Evolutionary conservation across 257 asterid species (phyloP).

Genomic region (Primulina eburnea): DNA sequence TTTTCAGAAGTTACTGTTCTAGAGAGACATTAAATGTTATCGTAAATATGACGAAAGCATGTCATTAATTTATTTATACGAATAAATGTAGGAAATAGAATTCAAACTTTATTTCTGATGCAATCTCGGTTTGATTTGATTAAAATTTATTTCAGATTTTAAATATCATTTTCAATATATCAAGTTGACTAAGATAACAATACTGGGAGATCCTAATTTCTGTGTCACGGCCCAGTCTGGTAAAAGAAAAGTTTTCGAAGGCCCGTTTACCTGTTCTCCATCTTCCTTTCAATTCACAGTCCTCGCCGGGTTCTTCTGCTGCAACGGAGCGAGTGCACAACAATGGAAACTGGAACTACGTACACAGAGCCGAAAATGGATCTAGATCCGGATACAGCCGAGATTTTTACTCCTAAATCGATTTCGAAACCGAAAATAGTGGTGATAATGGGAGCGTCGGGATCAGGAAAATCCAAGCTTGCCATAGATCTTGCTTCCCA

Average conservation of each 20-base stretch:
- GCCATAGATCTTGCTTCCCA: slow-evolving; percentile 65
- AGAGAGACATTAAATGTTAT: too few relatives aligned
- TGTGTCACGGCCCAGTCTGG: not conserved
- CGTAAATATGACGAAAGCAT: too few relatives aligned
- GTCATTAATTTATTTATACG: too few relatives aligned
- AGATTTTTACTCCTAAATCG: not conserved
- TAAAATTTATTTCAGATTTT: too few relatives aligned
- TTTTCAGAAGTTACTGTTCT: too few relatives aligned
- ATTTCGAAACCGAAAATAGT: slow-evolving; percentile 37
- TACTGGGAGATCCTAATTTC: not conserved
- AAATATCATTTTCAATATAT: too few relatives aligned
- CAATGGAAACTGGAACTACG: slow-evolving; percentile 11
- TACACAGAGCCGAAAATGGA: not conserved
- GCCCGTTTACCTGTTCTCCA: not conserved
- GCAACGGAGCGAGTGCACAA: slow-evolving; percentile 11
- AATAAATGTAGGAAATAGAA: not conserved
- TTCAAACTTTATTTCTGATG: not conserved
- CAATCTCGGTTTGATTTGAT: too few relatives aligned
- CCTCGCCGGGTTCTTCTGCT: slow-evolving; percentile 1
- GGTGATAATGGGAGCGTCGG: slow-evolving; percentile 24
- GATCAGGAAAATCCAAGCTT: slow-evolving; percentile 6
- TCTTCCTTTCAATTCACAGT: not conserved
- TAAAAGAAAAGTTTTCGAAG: not conserved
- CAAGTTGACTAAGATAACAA: too few relatives aligned
- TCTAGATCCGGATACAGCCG: not conserved